These are phyloP conservation scores for Aspergillus pseudotamarii DNA, from an alignment of 2,329 filamentous ascomycete species.

Conservation along the genomic window DNA sequence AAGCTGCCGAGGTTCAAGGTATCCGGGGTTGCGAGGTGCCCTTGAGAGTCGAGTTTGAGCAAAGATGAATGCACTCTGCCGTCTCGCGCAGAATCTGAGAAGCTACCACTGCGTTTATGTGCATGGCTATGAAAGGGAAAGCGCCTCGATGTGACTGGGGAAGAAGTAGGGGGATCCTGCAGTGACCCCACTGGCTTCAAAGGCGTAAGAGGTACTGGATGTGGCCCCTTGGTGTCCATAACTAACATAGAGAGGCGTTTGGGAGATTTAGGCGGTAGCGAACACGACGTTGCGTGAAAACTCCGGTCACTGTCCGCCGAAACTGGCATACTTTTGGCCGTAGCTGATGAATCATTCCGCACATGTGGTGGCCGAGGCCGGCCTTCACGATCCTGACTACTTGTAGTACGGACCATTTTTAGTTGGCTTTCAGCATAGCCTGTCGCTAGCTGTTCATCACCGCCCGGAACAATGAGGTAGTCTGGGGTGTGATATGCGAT, in stretches of 20 bases:
- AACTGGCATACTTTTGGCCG: conserved; percentile 37
- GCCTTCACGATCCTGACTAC: conserved; percentile 12
- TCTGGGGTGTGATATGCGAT: conserved; percentile 61
- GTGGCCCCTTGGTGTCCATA: conserved; percentile 39
- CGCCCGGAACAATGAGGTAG: conserved; percentile 73
- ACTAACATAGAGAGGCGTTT: conserved; percentile 41
- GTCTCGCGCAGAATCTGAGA: conserved; percentile 81
- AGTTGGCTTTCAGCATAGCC: conserved; percentile 24
- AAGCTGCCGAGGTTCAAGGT: conserved; percentile 77
- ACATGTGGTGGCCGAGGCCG: conserved; percentile 29
- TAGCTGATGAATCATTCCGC: conserved; percentile 40
- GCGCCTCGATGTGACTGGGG: conserved; percentile 34
- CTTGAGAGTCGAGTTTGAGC: conserved; percentile 45
- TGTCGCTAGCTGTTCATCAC: conserved; percentile 49
- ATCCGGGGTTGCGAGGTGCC: conserved; percentile 56
- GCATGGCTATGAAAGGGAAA: conserved; percentile 56
- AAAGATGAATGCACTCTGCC: conserved; percentile 57
- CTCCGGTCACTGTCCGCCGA: conserved; percentile 53
- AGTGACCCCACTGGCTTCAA: conserved; percentile 32
- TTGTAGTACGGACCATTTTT: conserved; percentile 19
- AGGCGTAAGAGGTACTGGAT: conserved; percentile 45
- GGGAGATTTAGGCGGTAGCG: conserved; percentile 54
- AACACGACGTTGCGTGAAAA: conserved; percentile 62
- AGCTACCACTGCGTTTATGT: conserved; percentile 85
- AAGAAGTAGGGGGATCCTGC: conserved; percentile 30